Evolutionary conservation across 2,329 filamentous ascomycete genomes (phyloP), one percentile per base, ranked within the genome.

Genomic region (Thyridium curvatum): DNA sequence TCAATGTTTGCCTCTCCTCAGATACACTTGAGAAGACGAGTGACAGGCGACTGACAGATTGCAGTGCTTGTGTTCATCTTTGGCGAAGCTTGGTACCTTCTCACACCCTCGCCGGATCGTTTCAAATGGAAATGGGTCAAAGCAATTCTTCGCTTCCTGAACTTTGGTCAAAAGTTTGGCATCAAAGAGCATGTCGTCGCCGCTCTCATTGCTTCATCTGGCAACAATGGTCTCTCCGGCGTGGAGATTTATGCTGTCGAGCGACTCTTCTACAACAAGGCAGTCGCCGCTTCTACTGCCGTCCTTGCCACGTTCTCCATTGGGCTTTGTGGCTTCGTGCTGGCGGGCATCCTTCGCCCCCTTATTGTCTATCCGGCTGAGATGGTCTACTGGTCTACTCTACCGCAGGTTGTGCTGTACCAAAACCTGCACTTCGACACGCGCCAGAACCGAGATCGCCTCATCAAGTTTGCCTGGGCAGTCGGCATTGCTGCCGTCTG

Each of bases 141-240:
- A 4, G 51, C 52, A 14, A 10, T 62, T 13, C 26, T 66, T 13
- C 58, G 55, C 7, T 67, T 78, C 35, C 16, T 79, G 46, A 79
- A 79, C 46, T 55, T 55, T 5, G 68, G 73, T 0, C 64, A 64
- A 0, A 26, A 26, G 10, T 79, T 70, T 67, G 61, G 59, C 18
- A 53, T 78, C 26, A 79, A 79, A 45, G 75, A 79, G 48, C 74
- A 79, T 29, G 59, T 71, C 0, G 63, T 77, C 2, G 70, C 66
- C 44, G 48, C 72, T 35, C 72, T 77, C 48, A 77, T 70, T 1
- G 71, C 73, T 2, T 72, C 70, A 0, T 71, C 71, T 0, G 72
- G 70, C 0, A 73, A 69, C 4, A 73, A 74, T 34, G 72, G 66
- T 1, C 41, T 63, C 0, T 60, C 58, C 4, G 66, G 60, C 42